Evolutionary conservation across 2,329 filamentous ascomycete species (phyloP).

Genomic region (Fusarium sp.): DNA sequence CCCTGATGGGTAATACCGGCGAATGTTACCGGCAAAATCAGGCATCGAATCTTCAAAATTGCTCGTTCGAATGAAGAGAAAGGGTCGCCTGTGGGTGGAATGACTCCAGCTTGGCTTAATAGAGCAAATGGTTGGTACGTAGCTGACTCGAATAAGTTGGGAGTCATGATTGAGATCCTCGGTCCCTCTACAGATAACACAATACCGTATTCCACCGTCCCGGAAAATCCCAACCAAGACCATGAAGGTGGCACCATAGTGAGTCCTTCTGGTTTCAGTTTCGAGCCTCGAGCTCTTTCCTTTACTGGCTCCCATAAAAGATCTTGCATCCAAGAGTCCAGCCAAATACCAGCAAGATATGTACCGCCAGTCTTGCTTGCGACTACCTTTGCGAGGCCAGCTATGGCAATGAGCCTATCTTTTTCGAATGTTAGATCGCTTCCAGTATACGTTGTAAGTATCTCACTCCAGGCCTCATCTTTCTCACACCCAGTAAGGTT

Average conservation of each 20-base stretch:
- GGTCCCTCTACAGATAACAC: fast-evolving
- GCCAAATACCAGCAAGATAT: not conserved
- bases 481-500: not conserved
- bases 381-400: not conserved
- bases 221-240: too few relatives aligned
- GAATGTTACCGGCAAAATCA: not conserved
- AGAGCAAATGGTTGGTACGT: not conserved
- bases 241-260: not conserved
- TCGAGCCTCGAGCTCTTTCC: not conserved
- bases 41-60: not conserved
- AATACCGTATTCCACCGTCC: not conserved
- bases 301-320: not conserved
- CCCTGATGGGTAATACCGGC: fast-evolving
- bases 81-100: not conserved
- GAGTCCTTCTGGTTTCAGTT: not conserved
- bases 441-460: not conserved
- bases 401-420: not conserved
- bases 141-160: not conserved
- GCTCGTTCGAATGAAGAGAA: not conserved
- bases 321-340: not conserved
- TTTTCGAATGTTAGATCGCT: not conserved
- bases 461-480: too few relatives aligned
- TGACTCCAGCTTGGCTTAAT: fast-evolving
- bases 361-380: fast-evolving
- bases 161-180: fast-evolving